These are phyloP conservation scores for Phlebopus sp. DNA, from an alignment of 1,284 basidiomycete species.

Conservation along the genomic window DNA sequence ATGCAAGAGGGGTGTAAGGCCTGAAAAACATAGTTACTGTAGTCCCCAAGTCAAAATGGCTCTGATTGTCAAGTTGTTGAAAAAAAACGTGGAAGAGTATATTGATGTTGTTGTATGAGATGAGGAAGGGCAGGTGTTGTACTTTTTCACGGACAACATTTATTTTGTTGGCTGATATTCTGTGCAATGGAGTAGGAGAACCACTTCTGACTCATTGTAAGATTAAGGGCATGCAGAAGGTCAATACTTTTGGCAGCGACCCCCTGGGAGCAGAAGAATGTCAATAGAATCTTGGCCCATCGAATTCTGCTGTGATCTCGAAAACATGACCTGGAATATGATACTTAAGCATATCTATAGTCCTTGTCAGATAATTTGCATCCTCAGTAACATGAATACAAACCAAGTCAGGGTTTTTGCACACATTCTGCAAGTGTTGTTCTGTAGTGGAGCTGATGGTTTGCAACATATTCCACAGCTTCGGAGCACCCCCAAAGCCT, in stretches of 20 bases:
- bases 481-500: constrained; percentile 13
- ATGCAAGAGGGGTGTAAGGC: no score
- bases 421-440: constrained; percentile 16
- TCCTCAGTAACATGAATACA: neutral
- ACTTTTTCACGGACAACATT: no score
- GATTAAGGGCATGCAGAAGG: constrained; percentile 22
- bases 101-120: constrained; percentile 5
- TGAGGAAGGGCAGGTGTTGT: neutral
- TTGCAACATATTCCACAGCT: constrained; percentile 12
- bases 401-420: constrained; percentile 24
- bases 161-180: constrained; percentile 7
- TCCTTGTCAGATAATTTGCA: neutral
- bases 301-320: constrained; percentile 17
- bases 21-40: no score
- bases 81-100: neutral
- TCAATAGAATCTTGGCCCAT: constrained; percentile 21
- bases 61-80: no score
- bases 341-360: constrained; percentile 2
- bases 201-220: constrained; percentile 33
- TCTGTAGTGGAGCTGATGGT: constrained; percentile 8
- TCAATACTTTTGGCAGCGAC: constrained; percentile 26
- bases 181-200: constrained; percentile 6
- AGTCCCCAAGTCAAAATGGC: no score
- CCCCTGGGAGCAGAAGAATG: constrained; percentile 28
- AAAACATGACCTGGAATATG: constrained; percentile 14